Conservation (phyloP, 441 rosid species). For the Populus hybrid region DNA sequence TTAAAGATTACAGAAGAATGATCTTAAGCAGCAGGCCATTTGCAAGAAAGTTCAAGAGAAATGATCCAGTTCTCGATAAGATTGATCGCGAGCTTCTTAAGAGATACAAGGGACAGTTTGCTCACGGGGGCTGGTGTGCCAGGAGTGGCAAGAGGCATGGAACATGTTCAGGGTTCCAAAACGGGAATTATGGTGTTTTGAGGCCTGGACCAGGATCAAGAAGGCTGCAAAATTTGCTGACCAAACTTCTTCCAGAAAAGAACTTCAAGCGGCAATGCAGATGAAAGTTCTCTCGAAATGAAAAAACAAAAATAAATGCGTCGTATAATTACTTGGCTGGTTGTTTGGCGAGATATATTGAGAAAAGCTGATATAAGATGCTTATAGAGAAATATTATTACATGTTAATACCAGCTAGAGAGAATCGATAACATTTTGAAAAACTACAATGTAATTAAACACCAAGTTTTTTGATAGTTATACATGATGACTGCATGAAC, state of each 20-base stretch:
- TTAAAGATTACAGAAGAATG: conserved; percentile 64
- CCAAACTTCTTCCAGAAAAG: conserved; percentile 42
- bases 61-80: conserved; percentile 60
- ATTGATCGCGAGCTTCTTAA: conserved; percentile 68
- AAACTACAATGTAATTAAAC: background rate
- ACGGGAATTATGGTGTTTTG: conserved; percentile 37
- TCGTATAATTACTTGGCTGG: background rate
- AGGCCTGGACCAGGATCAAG: conserved; percentile 76
- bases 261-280: conserved; percentile 75
- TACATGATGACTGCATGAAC: too few relatives aligned
- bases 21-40: conserved; percentile 74
- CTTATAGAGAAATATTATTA: background rate
- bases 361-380: background rate
- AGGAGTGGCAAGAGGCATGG: conserved; percentile 23
- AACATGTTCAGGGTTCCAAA: conserved; percentile 29
- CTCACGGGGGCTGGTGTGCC: conserved; percentile 57
- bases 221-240: conserved; percentile 55
- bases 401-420: background rate
- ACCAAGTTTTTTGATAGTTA: background rate
- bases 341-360: background rate
- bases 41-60: conserved; percentile 78
- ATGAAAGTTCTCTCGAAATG: conserved; percentile 8
- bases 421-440: too few relatives aligned
- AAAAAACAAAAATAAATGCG: background rate
- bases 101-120: conserved; percentile 32